Conservation (phyloP, 441 rosid species). For the Eruca vesicaria region DNA sequence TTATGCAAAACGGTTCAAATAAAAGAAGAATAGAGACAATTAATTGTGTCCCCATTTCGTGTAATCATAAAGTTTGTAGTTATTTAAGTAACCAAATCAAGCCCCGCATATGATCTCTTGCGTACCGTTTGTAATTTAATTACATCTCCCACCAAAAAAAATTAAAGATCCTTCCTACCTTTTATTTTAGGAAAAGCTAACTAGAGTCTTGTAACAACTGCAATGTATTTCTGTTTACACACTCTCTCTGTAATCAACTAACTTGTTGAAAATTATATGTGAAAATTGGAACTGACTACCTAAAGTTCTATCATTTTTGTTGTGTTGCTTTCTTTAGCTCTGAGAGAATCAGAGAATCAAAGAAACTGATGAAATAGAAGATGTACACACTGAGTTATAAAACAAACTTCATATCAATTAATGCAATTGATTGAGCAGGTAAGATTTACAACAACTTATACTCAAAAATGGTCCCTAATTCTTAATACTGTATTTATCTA, state of each 20-base stretch:
- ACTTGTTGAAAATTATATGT: background rate
- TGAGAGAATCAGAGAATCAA: conserved; percentile 7
- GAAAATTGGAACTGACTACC: background rate
- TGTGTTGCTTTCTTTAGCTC: background rate
- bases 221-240: conserved; percentile 5
- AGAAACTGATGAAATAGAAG: conserved; percentile 12
- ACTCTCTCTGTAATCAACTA: conserved; percentile 11
- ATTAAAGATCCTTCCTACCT: background rate
- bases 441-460: conserved; percentile 23
- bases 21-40: conserved; percentile 13
- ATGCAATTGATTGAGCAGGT: conserved; percentile 26
- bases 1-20: conserved; percentile 6
- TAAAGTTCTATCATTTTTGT: background rate
- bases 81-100: conserved; percentile 1
- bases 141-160: conserved; percentile 22
- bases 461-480: conserved; percentile 31
- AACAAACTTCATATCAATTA: conserved; percentile 9
- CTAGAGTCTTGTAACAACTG: background rate
- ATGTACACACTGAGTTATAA: conserved; percentile 8
- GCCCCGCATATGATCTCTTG: background rate
- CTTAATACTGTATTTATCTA: conserved; percentile 23
- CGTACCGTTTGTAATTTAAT: conserved; percentile 5
- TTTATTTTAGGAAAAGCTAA: background rate
- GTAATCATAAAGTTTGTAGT: background rate
- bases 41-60: conserved; percentile 18